Conservation (phyloP, 2,329 filamentous ascomycete genomes). For the Alternaria sp. region DNA sequence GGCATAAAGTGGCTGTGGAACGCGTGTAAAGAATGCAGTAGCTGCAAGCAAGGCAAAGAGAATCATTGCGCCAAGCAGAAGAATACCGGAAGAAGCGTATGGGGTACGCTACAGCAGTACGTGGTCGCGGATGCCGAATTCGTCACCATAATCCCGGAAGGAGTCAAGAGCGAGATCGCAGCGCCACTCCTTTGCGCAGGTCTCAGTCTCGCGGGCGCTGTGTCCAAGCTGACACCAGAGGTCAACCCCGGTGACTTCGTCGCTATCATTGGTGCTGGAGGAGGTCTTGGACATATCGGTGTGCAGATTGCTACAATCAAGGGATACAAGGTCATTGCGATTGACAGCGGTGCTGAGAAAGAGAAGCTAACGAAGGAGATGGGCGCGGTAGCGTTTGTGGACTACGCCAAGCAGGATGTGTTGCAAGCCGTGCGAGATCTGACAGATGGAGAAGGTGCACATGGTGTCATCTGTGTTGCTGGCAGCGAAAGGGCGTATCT, state of each 20-base stretch:
- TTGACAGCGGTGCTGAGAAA: constrained; percentile 86
- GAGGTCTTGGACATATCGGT: constrained; percentile 78
- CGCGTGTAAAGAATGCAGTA: constrained; percentile 49
- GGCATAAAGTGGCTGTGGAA: constrained; percentile 57
- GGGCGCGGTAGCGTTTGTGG: constrained; percentile 76
- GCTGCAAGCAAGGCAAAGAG: constrained; percentile 45
- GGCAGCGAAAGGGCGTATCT: constrained; percentile 55
- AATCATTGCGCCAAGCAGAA: constrained; percentile 53
- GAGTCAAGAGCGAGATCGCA: constrained; percentile 46
- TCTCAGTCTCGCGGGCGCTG: constrained; percentile 73
- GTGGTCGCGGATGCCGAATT: constrained; percentile 42
- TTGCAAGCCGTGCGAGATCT: constrained; percentile 49
- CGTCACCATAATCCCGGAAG: constrained; percentile 43
- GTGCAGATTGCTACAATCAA: constrained; percentile 84
- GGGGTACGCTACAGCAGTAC: constrained; percentile 48
- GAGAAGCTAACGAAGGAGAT: constrained; percentile 70
- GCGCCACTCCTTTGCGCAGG: constrained; percentile 47
- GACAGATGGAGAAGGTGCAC: constrained; percentile 54
- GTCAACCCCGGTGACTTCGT: constrained; percentile 75
- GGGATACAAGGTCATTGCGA: constrained; percentile 81
- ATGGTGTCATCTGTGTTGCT: constrained; percentile 56
- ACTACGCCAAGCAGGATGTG: constrained; percentile 68
- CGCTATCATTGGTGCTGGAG: constrained; percentile 84
- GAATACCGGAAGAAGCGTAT: constrained; percentile 51
- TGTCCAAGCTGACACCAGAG: constrained; percentile 83